A percentile compares a stretch with the other conserved stretches of the same genome.
Evolutionary conservation across 768 basidiomycete genomes (phyloP).

Genomic region (Grammothele lineata): DNA sequence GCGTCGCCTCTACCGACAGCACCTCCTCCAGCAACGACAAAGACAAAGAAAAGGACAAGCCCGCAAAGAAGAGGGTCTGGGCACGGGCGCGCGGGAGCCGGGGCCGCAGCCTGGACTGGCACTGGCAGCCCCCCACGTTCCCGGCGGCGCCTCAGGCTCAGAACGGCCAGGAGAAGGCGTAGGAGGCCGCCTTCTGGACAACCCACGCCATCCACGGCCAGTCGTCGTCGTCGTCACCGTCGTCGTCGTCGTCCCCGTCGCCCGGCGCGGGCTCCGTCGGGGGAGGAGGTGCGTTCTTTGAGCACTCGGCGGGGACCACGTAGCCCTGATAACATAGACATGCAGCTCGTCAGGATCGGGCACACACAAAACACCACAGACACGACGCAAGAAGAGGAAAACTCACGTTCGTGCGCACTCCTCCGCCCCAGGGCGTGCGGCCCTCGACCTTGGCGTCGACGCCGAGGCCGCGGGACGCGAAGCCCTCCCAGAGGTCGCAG

Average conservation of each 20-base stretch:
- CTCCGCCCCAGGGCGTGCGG: constrained; percentile 91
- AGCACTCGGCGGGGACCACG: constrained; percentile 38
- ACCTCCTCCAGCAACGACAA: too few species aligned
- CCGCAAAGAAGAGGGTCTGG: too few species aligned
- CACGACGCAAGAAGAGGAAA: not conserved
- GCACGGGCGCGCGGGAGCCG: too few species aligned
- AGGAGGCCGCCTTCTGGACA: not conserved
- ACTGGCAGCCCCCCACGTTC: too few species aligned
- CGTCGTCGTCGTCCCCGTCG: constrained; percentile 15
- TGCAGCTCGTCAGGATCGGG: constrained; percentile 4
- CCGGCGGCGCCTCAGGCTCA: too few species aligned
- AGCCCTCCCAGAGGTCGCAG: constrained; percentile 84
- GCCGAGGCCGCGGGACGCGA: constrained; percentile 80
- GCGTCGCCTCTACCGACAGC: too few species aligned
- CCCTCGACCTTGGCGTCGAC: constrained; percentile 69
- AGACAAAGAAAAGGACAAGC: too few species aligned
- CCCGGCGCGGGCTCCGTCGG: too few species aligned
- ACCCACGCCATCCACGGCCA: constrained; percentile 6
- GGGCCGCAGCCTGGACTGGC: too few species aligned
- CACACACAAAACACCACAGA: not conserved
- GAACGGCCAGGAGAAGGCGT: not conserved
- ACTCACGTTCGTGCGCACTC: constrained; percentile 60
- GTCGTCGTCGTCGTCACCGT: constrained; percentile 25
- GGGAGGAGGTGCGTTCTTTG: constrained; percentile 19
- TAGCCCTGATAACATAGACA: constrained; percentile 32